phyloP scores from a whole-genome alignment of 2,329 filamentous ascomycete genomes.

The Claviceps sp. region DNA sequence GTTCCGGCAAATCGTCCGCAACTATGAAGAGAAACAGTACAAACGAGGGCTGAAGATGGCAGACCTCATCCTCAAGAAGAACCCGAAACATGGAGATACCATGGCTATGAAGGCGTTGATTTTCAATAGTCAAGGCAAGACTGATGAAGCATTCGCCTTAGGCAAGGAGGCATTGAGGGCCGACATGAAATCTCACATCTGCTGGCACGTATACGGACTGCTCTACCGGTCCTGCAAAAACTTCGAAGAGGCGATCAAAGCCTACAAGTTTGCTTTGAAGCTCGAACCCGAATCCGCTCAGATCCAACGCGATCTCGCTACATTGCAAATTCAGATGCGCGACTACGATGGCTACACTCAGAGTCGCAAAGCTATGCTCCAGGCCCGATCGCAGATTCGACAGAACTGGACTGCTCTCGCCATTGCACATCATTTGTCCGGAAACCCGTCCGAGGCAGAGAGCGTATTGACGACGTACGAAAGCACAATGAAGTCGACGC shows the following conservation, averaged over 20 bases:
- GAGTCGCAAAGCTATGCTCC: conserved; percentile 77
- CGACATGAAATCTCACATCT: conserved; percentile 98
- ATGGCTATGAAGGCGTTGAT: conserved; percentile 98
- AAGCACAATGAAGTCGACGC: conserved; percentile 74
- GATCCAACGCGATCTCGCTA: conserved; percentile 85
- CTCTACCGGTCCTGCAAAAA: conserved; percentile 92
- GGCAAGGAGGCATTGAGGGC: conserved; percentile 86
- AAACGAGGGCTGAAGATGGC: conserved; percentile 88
- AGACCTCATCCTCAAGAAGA: conserved; percentile 91
- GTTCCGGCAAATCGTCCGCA: conserved; percentile 87
- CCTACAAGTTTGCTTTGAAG: conserved; percentile 88
- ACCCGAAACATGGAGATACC: conserved; percentile 92
- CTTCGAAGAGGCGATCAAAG: conserved; percentile 97
- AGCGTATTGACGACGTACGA: conserved; percentile 86
- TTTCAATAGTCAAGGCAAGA: conserved; percentile 81
- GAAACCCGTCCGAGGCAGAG: conserved; percentile 75
- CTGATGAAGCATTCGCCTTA: conserved; percentile 84
- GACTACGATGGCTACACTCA: conserved; percentile 90
- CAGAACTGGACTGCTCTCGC: conserved; percentile 98
- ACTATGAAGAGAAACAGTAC: conserved; percentile 98
- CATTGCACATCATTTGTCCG: conserved; percentile 82
- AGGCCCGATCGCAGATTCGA: conserved; percentile 65
- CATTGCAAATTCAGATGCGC: conserved; percentile 90
- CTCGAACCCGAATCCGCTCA: conserved; percentile 90
- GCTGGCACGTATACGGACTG: conserved; percentile 97